Conservation (phyloP, 2,329 filamentous ascomycete species). For the Aspergillus fructus region DNA sequence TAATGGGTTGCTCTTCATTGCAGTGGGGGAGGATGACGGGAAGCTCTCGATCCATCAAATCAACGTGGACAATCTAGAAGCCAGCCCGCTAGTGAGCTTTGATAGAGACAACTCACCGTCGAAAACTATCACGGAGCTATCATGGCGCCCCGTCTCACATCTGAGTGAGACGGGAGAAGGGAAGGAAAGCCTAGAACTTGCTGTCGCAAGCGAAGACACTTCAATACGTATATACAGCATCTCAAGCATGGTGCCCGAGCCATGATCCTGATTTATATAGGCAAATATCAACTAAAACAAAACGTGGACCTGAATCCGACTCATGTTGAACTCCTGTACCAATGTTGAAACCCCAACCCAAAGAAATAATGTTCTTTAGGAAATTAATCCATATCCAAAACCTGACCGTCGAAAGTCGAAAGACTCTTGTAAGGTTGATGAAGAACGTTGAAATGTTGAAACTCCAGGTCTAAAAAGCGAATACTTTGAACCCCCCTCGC, state of each 20-base stretch:
- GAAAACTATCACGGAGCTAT: slow-evolving; percentile 65
- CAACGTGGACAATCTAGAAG: slow-evolving; percentile 28
- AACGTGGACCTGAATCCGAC: slow-evolving; percentile 14
- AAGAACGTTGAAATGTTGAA: not conserved
- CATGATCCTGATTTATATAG: slow-evolving; percentile 18
- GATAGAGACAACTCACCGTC: slow-evolving; percentile 54
- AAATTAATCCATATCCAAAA: not conserved
- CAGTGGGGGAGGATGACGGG: slow-evolving; percentile 50
- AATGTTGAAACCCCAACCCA: not conserved
- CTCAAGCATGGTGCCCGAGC: slow-evolving; percentile 30
- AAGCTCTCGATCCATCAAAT: slow-evolving; percentile 44
- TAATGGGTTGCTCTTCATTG: slow-evolving; percentile 38
- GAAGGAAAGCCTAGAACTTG: slow-evolving; percentile 33
- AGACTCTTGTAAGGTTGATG: not conserved
- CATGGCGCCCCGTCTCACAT: slow-evolving; percentile 60
- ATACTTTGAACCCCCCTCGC: slow-evolving; percentile 20
- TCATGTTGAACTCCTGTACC: slow-evolving; percentile 17
- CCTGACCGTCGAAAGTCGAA: not conserved
- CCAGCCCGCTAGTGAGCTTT: slow-evolving; percentile 30
- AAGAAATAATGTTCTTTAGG: not conserved
- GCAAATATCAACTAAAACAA: slow-evolving; percentile 5
- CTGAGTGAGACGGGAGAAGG: slow-evolving; percentile 12
- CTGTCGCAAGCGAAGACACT: slow-evolving; percentile 48
- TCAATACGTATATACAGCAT: slow-evolving; percentile 43
- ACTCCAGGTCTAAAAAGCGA: slow-evolving; percentile 16